These are phyloP conservation scores for Emergomyces africanus DNA, from an alignment of 2,329 filamentous ascomycete species.

Conservation along the genomic window DNA sequence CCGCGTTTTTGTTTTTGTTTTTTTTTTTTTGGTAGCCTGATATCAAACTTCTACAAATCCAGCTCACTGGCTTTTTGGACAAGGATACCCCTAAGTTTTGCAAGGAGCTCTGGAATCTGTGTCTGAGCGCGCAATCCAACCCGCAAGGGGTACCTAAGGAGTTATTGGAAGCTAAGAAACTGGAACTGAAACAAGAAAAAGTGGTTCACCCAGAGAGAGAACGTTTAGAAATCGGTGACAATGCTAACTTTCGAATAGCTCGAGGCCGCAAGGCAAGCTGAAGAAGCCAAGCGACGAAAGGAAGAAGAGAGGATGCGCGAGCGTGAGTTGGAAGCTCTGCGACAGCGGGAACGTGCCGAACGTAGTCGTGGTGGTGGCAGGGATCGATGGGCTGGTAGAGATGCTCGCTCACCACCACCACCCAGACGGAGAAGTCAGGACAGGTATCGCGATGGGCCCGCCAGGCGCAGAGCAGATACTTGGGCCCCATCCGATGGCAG, in stretches of 20 bases:
- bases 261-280: conserved; percentile 68
- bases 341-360: conserved; percentile 41
- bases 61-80: conserved; percentile 87
- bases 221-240: too few relatives aligned
- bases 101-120: conserved; percentile 84
- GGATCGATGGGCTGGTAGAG: conserved; percentile 34
- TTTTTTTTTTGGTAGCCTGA: conserved; percentile 53
- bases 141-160: conserved; percentile 89
- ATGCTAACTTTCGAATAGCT: conserved; percentile 39
- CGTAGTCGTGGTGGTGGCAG: conserved; percentile 26
- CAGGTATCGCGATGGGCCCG: conserved; percentile 30
- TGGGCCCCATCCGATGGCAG: conserved; percentile 41
- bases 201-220: conserved; percentile 33
- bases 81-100: conserved; percentile 83
- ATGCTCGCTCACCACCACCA: conserved; percentile 41
- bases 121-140: conserved; percentile 78
- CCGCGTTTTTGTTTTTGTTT: too few relatives aligned
- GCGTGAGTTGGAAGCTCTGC: conserved; percentile 53
- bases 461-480: conserved; percentile 41
- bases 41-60: conserved; percentile 89
- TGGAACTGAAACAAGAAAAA: conserved; percentile 90
- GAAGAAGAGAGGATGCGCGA: conserved; percentile 62
- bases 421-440: conserved; percentile 35
- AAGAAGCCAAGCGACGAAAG: conserved; percentile 57
- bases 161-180: conserved; percentile 88